These are phyloP conservation scores for Lentinula novae-zelandiae DNA, from an alignment of 1,284 basidiomycete genomes.

Conservation along the genomic window DNA sequence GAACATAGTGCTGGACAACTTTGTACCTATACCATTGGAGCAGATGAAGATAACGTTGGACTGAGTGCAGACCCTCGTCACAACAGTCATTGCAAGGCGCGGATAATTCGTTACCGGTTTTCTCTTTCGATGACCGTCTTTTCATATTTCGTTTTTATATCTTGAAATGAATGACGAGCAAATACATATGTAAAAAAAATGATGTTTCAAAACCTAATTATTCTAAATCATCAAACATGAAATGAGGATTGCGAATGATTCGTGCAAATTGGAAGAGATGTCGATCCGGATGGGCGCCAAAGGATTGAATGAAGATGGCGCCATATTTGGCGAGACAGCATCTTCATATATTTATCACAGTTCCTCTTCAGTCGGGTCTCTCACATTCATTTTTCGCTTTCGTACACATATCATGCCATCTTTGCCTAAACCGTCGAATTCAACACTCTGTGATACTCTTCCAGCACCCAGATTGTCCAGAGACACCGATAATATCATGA, in stretches of 20 bases:
- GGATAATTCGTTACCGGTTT: not conserved
- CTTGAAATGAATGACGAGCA: slow-evolving; percentile 10
- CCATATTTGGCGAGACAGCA: not conserved
- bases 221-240: slow-evolving; percentile 12
- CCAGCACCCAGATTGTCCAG: slow-evolving; percentile 49
- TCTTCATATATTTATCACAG: not conserved
- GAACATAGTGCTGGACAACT: slow-evolving; percentile 86
- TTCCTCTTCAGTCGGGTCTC: slow-evolving; percentile 17
- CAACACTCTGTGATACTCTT: slow-evolving; percentile 69
- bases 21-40: slow-evolving; percentile 93
- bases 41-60: slow-evolving; percentile 89
- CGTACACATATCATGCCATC: slow-evolving; percentile 14
- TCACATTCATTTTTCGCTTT: slow-evolving; percentile 9
- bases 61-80: slow-evolving; percentile 34
- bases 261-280: not conserved
- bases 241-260: slow-evolving; percentile 9
- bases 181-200: slow-evolving; percentile 9
- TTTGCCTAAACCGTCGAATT: slow-evolving; percentile 21
- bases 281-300: not conserved
- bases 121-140: not conserved
- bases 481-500: slow-evolving; percentile 22
- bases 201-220: slow-evolving; percentile 2
- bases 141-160: slow-evolving; percentile 15
- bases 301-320: not conserved
- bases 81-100: slow-evolving; percentile 7